These are phyloP conservation scores for Cunninghamia lanceolata DNA, from an alignment of 75 land plant species.

Conservation along the genomic window DNA sequence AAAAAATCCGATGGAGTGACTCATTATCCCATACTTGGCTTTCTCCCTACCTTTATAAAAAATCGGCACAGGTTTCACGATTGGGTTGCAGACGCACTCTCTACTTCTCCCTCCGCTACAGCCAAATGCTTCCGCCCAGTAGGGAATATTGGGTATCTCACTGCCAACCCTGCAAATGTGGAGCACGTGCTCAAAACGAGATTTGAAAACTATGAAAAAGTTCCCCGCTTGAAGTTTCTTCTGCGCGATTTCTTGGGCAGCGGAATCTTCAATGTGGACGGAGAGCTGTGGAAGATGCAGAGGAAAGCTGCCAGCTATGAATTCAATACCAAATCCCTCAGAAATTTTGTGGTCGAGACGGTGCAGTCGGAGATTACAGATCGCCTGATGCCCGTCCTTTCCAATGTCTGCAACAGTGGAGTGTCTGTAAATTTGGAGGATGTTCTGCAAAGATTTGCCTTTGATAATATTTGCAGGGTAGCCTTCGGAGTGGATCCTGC, in stretches of 20 bases:
- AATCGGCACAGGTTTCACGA: background rate
- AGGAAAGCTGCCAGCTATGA: too few species aligned
- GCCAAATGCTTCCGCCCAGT: background rate
- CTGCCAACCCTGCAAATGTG: slow-evolving; percentile 10
- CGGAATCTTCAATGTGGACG: too few species aligned
- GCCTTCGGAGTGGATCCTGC: slow-evolving; percentile 23
- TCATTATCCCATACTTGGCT: background rate
- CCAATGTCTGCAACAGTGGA: background rate
- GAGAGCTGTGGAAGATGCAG: too few species aligned
- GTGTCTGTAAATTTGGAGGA: slow-evolving; percentile 15
- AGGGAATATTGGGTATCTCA: background rate
- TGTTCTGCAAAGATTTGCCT: background rate
- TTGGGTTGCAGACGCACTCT: background rate
- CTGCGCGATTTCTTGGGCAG: slow-evolving; percentile 11
- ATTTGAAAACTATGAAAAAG: slow-evolving; percentile 19
- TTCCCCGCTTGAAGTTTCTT: background rate
- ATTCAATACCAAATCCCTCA: background rate
- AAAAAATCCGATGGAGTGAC: background rate
- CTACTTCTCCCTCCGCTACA: background rate
- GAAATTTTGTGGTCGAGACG: background rate
- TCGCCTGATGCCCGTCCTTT: slow-evolving; percentile 51
- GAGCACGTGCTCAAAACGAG: slow-evolving; percentile 25
- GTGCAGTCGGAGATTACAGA: slow-evolving; percentile 19
- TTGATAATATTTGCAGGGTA: slow-evolving; percentile 23
- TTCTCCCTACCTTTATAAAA: background rate